A percentile compares a stretch with the other conserved stretches of the same genome.
phyloP scores from a whole-genome alignment of 1,284 basidiomycete genomes.

The Ustilago vetiveriae region DNA sequence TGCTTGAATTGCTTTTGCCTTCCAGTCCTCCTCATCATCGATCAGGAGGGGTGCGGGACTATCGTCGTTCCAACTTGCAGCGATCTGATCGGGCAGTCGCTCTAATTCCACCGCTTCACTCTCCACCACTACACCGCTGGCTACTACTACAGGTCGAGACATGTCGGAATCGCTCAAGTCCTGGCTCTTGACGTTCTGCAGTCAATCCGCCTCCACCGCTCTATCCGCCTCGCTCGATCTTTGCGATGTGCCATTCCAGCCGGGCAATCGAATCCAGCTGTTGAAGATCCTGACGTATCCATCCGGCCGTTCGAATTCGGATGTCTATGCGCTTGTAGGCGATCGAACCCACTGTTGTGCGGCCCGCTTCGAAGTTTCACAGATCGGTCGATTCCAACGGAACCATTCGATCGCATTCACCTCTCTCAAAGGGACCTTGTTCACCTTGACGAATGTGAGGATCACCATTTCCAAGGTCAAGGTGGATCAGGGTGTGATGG shows the following conservation, averaged over 20 bases:
- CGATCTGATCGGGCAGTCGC: too few relatives aligned
- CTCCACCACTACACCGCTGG: too few relatives aligned
- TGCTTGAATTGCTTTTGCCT: too few relatives aligned
- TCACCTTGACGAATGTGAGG: conserved; percentile 22
- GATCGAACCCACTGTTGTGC: conserved; percentile 42
- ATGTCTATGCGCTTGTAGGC: conserved; percentile 34
- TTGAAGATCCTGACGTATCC: conserved; percentile 41
- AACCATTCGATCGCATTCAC: conserved; percentile 20
- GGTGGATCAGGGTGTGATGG: background rate
- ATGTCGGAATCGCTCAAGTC: conserved; percentile 40
- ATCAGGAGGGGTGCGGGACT: too few relatives aligned
- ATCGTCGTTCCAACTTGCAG: too few relatives aligned
- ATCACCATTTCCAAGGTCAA: conserved; percentile 10
- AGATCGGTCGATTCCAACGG: conserved; percentile 11
- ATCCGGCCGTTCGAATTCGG: background rate
- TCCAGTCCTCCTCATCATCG: too few relatives aligned
- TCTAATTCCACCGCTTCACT: too few relatives aligned
- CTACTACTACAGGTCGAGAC: background rate
- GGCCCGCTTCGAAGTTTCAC: conserved; percentile 11
- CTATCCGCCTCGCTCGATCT: conserved; percentile 16
- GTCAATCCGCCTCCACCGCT: conserved; percentile 4
- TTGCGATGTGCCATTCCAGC: conserved; percentile 20
- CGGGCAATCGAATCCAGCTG: conserved; percentile 38
- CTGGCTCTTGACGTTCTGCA: conserved; percentile 25
- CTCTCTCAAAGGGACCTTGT: conserved; percentile 27